A percentile compares a stretch with the other conserved stretches of the same genome.
These are phyloP conservation scores for Acanthamoeba triangularis DNA, from an alignment of 208 protist species.

Conservation along the genomic window DNA sequence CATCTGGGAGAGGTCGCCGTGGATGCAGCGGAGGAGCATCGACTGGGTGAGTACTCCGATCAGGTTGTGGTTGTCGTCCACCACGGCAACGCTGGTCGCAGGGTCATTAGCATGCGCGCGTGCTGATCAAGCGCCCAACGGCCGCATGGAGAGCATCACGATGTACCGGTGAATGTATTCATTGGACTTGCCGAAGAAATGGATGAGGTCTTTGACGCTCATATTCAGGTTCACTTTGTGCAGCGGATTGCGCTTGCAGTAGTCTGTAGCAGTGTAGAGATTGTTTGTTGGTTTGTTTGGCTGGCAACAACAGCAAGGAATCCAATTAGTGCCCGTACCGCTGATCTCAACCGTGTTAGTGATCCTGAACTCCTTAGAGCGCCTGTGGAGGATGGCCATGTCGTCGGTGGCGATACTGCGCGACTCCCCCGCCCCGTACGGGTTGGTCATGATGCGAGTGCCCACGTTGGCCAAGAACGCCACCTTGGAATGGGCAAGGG, in stretches of 20 bases:
- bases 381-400: conserved; percentile 19
- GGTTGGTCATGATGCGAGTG: conserved; percentile 29
- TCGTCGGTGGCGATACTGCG: conserved; percentile 4
- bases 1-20: neutral
- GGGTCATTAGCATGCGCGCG: neutral
- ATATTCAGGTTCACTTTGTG: conserved; percentile 46
- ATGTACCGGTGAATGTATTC: conserved; percentile 5
- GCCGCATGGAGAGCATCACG: neutral
- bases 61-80: conserved; percentile 44
- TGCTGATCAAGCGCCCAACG: neutral
- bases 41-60: conserved; percentile 47
- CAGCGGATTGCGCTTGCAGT: conserved; percentile 32
- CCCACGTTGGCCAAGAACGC: conserved; percentile 31
- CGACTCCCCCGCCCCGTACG: conserved; percentile 22
- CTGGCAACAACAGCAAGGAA: neutral
- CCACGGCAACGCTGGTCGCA: neutral
- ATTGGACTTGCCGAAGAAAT: conserved; percentile 27
- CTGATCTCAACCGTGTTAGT: neutral
- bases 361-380: conserved; percentile 39
- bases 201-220: conserved; percentile 6
- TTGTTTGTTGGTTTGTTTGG: neutral
- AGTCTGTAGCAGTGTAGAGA: neutral
- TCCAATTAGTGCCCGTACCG: neutral
- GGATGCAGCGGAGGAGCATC: neutral
- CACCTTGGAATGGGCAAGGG: neutral